Conservation (phyloP, 163 green algal species). For the Picocystis sp. region DNA sequence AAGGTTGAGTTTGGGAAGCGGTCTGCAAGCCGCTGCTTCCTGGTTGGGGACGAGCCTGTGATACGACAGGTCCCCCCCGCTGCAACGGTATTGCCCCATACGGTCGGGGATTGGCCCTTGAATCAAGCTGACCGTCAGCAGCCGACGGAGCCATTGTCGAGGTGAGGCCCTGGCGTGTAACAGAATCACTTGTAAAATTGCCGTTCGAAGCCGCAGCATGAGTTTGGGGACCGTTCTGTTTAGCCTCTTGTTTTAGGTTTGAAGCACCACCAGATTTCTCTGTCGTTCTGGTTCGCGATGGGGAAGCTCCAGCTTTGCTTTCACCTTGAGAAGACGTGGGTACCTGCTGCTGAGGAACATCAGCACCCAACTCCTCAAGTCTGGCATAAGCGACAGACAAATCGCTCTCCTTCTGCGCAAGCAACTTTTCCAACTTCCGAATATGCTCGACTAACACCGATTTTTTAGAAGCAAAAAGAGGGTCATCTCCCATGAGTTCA, state of each 20-base stretch:
- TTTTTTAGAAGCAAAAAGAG: neutral
- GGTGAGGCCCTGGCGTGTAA: too few relatives aligned
- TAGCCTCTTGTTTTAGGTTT: neutral
- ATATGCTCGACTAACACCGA: constrained; percentile 1
- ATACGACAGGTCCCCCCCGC: too few relatives aligned
- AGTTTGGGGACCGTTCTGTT: neutral
- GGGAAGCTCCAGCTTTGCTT: constrained; percentile 3
- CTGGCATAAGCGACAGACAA: neutral
- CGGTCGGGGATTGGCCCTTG: too few relatives aligned
- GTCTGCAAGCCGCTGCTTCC: too few relatives aligned
- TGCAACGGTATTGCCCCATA: too few relatives aligned
- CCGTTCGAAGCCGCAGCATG: too few relatives aligned
- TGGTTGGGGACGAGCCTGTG: too few relatives aligned
- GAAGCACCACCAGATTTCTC: neutral
- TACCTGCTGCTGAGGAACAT: neutral
- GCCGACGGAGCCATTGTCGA: too few relatives aligned
- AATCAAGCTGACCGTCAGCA: too few relatives aligned
- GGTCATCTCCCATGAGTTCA: too few relatives aligned
- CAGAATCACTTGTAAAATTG: too few relatives aligned
- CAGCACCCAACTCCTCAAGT: constrained; percentile 1
- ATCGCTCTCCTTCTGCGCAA: constrained; percentile 1
- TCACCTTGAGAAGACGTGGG: neutral
- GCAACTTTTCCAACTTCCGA: neutral
- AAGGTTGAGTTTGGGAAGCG: too few relatives aligned
- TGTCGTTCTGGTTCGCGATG: neutral